Conservation (phyloP, 2,329 filamentous ascomycete species). For the Colletotrichum destructivum region DNA sequence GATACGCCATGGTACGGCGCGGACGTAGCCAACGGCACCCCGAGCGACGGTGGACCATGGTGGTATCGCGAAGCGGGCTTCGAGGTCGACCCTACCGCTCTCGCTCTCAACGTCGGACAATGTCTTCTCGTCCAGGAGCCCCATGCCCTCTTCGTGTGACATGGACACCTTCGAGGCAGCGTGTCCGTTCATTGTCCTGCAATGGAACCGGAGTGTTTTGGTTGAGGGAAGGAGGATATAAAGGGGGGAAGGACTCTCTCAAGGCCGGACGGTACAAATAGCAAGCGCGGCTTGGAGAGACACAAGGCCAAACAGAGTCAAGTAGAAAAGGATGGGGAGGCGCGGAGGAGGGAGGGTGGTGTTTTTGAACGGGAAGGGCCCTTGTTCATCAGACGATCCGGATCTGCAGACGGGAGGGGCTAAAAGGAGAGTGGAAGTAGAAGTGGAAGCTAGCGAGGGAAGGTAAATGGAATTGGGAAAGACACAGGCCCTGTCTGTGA, state of each 20-base stretch:
- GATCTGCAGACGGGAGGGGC: conserved; percentile 39
- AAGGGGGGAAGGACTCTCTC: conserved; percentile 2
- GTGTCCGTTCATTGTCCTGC: conserved; percentile 59
- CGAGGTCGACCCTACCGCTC: conserved; percentile 55
- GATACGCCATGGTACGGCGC: conserved; percentile 55
- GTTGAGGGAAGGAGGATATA: conserved; percentile 1
- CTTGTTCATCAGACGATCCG: conserved; percentile 37
- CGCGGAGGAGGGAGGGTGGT: conserved; percentile 23
- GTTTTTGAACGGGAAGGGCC: conserved; percentile 31
- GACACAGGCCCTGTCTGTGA: conserved; percentile 23
- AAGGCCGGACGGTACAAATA: conserved; percentile 4
- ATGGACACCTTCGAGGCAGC: conserved; percentile 53
- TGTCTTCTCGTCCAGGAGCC: conserved; percentile 61
- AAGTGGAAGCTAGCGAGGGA: conserved; percentile 27
- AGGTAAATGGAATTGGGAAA: conserved; percentile 40
- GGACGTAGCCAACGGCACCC: conserved; percentile 48
- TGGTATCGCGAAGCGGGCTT: conserved; percentile 51
- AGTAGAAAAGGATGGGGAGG: conserved; percentile 18
- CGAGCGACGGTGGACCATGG: conserved; percentile 53
- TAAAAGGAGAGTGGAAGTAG: conserved; percentile 34
- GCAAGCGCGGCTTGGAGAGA: conserved; percentile 24
- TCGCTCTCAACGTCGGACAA: conserved; percentile 62
- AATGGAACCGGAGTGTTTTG: conserved; percentile 38
- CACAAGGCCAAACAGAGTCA: conserved; percentile 28
- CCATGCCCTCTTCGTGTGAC: conserved; percentile 61